phyloP scores from a whole-genome alignment of 176 grass and related monocot species.

The Saccharum officinarum region DNA sequence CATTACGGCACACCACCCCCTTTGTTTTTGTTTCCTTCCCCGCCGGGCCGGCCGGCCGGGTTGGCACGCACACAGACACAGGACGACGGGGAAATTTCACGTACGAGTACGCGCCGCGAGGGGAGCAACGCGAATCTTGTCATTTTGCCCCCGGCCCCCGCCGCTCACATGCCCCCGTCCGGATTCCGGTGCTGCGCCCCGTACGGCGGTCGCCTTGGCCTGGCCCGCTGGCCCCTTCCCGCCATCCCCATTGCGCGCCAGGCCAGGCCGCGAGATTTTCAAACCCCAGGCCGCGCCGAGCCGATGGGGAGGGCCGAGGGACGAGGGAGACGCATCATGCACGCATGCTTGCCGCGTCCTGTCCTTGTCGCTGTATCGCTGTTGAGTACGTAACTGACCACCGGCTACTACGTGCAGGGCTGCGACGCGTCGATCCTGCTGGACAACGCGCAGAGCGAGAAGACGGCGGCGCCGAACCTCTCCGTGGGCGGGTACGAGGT shows the following conservation, averaged over 20 bases:
- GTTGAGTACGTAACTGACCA: background rate
- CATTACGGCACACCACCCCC: too few species aligned
- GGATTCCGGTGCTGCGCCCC: slow-evolving; percentile 1
- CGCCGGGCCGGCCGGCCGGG: background rate
- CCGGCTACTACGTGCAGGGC: slow-evolving; percentile 19
- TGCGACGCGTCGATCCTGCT: slow-evolving; percentile 69
- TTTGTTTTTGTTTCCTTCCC: background rate
- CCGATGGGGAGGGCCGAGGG: too few species aligned
- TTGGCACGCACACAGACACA: slow-evolving; percentile 18
- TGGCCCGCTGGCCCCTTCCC: too few species aligned
- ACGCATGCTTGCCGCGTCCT: background rate
- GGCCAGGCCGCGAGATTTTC: background rate
- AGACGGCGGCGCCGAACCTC: slow-evolving; percentile 49
- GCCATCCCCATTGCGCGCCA: background rate
- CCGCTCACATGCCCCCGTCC: slow-evolving; percentile 16
- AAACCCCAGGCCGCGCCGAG: background rate
- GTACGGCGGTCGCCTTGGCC: slow-evolving; percentile 29
- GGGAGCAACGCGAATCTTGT: slow-evolving; percentile 44
- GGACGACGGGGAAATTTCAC: too few species aligned
- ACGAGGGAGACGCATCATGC: background rate
- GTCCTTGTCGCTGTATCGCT: background rate
- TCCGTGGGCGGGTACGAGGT: slow-evolving; percentile 66
- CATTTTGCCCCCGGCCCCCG: background rate
- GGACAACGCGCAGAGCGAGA: slow-evolving; percentile 54
- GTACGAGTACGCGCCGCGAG: background rate